These are phyloP conservation scores for Xylariaceae sp. DNA, from an alignment of 2,329 filamentous ascomycete species.

Conservation along the genomic window DNA sequence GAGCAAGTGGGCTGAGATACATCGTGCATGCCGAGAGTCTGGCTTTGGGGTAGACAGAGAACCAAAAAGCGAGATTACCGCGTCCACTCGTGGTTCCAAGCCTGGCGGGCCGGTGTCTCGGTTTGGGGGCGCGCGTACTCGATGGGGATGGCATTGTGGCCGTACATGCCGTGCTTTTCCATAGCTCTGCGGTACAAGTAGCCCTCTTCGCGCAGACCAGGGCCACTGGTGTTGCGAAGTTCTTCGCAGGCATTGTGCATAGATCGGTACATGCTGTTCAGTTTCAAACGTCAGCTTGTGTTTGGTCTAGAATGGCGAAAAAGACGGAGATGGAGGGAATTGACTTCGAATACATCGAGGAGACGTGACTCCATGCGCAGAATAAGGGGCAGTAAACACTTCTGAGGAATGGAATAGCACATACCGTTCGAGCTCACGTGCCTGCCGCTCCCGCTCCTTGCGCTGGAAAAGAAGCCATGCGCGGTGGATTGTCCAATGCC, in stretches of 20 bases:
- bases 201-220: slow-evolving; percentile 55
- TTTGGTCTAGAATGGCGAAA: background rate
- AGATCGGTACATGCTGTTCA: slow-evolving; percentile 59
- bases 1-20: background rate
- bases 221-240: slow-evolving; percentile 57
- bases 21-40: background rate
- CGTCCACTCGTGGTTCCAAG: slow-evolving; percentile 96
- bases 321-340: background rate
- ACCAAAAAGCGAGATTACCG: slow-evolving; percentile 37
- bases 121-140: slow-evolving; percentile 85
- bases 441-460: slow-evolving; percentile 57
- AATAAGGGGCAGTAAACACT: background rate
- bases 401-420: background rate
- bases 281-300: background rate
- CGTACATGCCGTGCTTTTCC: slow-evolving; percentile 83
- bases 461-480: slow-evolving; percentile 81
- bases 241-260: slow-evolving; percentile 87
- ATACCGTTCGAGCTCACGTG: slow-evolving; percentile 65
- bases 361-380: background rate
- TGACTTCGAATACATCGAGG: background rate
- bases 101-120: slow-evolving; percentile 68
- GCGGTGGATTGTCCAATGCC: slow-evolving; percentile 98
- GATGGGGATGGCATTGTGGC: slow-evolving; percentile 69
- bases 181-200: slow-evolving; percentile 82
- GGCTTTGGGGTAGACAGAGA: background rate